A percentile compares a stretch with the other conserved stretches of the same genome.
Evolutionary conservation across 2,329 filamentous ascomycete species (phyloP).

Genomic region (Monilinia aucupariae): DNA sequence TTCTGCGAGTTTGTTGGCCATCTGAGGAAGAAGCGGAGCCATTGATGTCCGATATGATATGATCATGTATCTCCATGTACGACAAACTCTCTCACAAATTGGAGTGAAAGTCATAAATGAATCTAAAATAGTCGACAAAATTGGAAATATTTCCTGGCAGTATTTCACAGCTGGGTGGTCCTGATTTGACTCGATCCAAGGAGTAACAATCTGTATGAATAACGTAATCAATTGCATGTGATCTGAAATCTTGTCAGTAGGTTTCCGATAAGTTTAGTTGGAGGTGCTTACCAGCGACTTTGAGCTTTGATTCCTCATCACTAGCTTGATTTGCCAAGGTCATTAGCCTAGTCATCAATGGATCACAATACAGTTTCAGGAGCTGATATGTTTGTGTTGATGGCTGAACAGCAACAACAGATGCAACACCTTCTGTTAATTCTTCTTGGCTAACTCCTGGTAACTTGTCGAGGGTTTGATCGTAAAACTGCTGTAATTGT

Average conservation of each 20-base stretch:
- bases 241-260: constrained; percentile 45
- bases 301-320: constrained; percentile 76
- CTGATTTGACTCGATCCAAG: constrained; percentile 64
- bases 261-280: constrained; percentile 7
- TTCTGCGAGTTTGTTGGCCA: constrained; percentile 81
- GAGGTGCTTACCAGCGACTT: constrained; percentile 65
- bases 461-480: constrained; percentile 79
- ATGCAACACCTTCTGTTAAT: constrained; percentile 90
- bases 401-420: constrained; percentile 83
- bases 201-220: constrained; percentile 74
- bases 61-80: constrained; percentile 95
- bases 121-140: constrained; percentile 79
- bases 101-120: constrained; percentile 82
- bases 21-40: constrained; percentile 72
- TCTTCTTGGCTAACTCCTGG: constrained; percentile 88
- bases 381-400: constrained; percentile 73
- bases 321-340: constrained; percentile 78
- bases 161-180: constrained; percentile 93
- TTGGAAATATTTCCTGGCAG: constrained; percentile 87
- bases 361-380: constrained; percentile 89
- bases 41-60: constrained; percentile 91
- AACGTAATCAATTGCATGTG: constrained; percentile 88
- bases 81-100: constrained; percentile 87
- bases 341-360: constrained; percentile 80
- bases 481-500: constrained; percentile 88